Evolutionary conservation across 192 early-diverging fungal genomes (phyloP), one percentile per base, ranked within the genome.

Genomic region (Rhizophagus clarus): DNA sequence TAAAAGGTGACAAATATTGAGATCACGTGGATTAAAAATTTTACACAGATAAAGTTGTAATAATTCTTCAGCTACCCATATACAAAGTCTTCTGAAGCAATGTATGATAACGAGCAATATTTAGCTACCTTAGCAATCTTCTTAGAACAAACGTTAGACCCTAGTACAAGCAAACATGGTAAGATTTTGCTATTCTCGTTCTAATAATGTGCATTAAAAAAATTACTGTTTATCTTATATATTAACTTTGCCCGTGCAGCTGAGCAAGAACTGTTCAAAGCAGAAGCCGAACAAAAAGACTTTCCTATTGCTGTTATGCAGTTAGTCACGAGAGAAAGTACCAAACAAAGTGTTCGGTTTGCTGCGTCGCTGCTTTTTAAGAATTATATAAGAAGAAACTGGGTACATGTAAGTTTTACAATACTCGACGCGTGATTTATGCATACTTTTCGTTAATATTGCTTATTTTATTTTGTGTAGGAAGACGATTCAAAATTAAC

Each of bases 291-390:
- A 71, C 83, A 87, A 20, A 87, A 84, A 42, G 89, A 88, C 31
- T 98, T 96, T 83, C 87, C 91, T 7, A 79, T 94, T 26, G 85
- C 90, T 15, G 82, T 98, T 20, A 82, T 99, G 61, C 88, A 92
- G 77, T 84, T 99, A n/a, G 90, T 96, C 45, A 88, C 87, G 71
- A 88, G 86, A 81, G 83, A 88, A 66, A 71, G 79, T 1, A 85
- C 85, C 15, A 93, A 94, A 81, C 80, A 72, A 26, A 89, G 86
- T 45, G 85, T 95, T 6, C 91, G 95, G 62, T 92, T 96, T 80
- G 91, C 96, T 5, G 94, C 91, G 7, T 89, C 94, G 26, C 84
- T 99, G 68, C 93, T 95, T 79, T 99, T 99, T 86, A 99, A 99
- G 87, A 99, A 99, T 85, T 96, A 92, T 88, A 88, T 99, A 81